Percentiles rank a stretch among this genome's conserved stretches.
Conservation (phyloP, 495 filamentous ascomycete genomes). For the Neohortaea acidophila region DNA sequence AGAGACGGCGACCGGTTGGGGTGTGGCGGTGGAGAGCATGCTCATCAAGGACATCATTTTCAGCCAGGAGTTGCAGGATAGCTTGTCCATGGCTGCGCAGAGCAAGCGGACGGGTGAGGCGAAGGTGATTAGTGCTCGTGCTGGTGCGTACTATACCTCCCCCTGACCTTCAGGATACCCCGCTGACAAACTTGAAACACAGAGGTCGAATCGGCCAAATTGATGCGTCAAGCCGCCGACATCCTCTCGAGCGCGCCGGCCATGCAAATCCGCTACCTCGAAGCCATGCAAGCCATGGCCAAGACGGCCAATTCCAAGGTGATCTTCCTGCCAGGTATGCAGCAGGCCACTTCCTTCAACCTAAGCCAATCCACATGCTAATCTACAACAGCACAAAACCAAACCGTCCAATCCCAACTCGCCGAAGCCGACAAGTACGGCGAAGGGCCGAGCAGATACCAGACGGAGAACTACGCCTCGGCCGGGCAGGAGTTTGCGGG, state of each 20-base stretch:
- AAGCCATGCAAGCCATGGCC: conserved; percentile 99
- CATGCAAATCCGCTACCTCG: conserved; percentile 97
- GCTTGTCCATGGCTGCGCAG: conserved; percentile 99
- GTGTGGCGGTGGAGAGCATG: conserved; percentile 94
- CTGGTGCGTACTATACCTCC: conserved; percentile 21
- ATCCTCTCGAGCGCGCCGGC: conserved; percentile 85
- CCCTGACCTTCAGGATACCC: background rate
- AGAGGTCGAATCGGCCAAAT: conserved; percentile 90
- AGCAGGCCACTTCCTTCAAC: background rate
- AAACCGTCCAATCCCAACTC: conserved; percentile 25
- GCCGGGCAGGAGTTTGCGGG: conserved; percentile 34
- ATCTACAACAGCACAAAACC: too few relatives aligned
- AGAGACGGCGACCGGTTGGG: conserved; percentile 86
- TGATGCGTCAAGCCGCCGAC: conserved; percentile 97
- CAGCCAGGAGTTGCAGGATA: conserved; percentile 87
- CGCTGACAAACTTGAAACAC: background rate
- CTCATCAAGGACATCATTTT: conserved; percentile 99
- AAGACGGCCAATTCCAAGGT: conserved; percentile 93
- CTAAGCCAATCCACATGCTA: background rate
- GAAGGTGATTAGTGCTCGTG: conserved; percentile 93
- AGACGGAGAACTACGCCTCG: conserved; percentile 15
- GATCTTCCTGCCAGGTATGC: conserved; percentile 63
- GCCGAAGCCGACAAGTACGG: conserved; percentile 29
- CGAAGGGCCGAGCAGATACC: conserved; percentile 44
- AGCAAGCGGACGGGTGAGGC: conserved; percentile 94